These are phyloP conservation scores for Solanum dulcamara DNA, from an alignment of 257 asterid species.

Conservation along the genomic window DNA sequence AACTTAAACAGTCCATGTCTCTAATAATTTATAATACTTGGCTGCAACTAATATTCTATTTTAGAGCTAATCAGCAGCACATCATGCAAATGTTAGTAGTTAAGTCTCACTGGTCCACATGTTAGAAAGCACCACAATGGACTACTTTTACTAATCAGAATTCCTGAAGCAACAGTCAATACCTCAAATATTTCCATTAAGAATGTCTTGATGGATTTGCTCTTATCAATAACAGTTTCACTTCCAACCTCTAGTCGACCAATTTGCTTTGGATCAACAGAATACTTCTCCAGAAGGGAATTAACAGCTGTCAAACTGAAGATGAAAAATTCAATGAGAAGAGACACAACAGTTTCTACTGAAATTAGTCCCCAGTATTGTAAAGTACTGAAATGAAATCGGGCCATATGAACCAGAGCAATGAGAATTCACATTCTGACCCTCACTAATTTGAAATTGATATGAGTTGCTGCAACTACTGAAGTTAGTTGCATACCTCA, in stretches of 20 bases:
- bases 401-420: neutral
- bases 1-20: neutral
- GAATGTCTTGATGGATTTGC: conserved; percentile 97
- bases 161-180: neutral
- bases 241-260: conserved; percentile 99
- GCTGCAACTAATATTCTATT: neutral
- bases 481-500: conserved; percentile 47
- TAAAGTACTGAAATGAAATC: neutral
- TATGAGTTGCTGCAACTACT: neutral
- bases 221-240: conserved; percentile 94
- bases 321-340: conserved; percentile 4
- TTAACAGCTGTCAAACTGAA: conserved; percentile 90
- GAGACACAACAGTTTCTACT: neutral
- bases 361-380: neutral
- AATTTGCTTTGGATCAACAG: conserved; percentile 71
- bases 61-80: neutral
- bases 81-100: neutral
- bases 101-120: neutral
- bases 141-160: neutral
- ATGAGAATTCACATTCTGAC: neutral
- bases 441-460: neutral
- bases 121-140: neutral
- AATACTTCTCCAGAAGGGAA: conserved; percentile 81
- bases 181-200: conserved; percentile 99
- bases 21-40: neutral